Percentiles rank a stretch among this genome's conserved stretches.
These are phyloP conservation scores for Aquilaria sinensis DNA, from an alignment of 345 rosid genomes.

Conservation along the genomic window DNA sequence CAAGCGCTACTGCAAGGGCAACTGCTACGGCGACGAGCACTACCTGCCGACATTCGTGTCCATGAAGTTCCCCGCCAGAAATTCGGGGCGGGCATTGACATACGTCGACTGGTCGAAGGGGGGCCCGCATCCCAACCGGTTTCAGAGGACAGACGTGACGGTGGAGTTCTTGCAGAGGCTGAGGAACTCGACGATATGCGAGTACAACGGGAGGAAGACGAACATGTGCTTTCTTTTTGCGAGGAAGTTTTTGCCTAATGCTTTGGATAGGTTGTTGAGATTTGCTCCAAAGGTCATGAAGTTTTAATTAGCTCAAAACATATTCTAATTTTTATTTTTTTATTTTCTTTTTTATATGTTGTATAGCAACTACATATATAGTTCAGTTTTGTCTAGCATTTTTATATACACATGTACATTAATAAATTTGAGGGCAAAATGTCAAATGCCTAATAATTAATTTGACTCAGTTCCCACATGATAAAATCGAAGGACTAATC, in stretches of 20 bases:
- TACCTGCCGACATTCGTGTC: slow-evolving; percentile 61
- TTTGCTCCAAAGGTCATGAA: slow-evolving; percentile 48
- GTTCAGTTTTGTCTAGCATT: no score
- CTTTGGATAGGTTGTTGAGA: slow-evolving; percentile 41
- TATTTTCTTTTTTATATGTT: no score
- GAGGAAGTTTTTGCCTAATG: slow-evolving; percentile 56
- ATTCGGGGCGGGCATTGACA: slow-evolving; percentile 55
- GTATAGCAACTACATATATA: no score
- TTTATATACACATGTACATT: no score
- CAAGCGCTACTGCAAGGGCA: slow-evolving; percentile 29
- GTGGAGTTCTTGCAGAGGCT: slow-evolving; percentile 40
- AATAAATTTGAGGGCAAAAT: no score
- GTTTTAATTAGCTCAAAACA: slow-evolving; percentile 12
- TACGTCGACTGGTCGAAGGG: slow-evolving; percentile 79
- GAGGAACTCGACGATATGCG: slow-evolving; percentile 42
- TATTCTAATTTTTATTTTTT: no score
- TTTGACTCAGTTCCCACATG: no score
- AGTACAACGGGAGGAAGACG: slow-evolving; percentile 43
- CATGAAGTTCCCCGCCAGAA: slow-evolving; percentile 31
- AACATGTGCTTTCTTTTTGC: slow-evolving; percentile 69
- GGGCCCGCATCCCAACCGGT: slow-evolving; percentile 75
- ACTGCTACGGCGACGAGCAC: slow-evolving; percentile 72
- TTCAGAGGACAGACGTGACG: slow-evolving; percentile 29
- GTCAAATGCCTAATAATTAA: no score
- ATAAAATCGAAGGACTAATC: no score